Evolutionary conservation across 352 stramenopile species (phyloP).

Genomic region (Phytopythium cucurbitacearum): DNA sequence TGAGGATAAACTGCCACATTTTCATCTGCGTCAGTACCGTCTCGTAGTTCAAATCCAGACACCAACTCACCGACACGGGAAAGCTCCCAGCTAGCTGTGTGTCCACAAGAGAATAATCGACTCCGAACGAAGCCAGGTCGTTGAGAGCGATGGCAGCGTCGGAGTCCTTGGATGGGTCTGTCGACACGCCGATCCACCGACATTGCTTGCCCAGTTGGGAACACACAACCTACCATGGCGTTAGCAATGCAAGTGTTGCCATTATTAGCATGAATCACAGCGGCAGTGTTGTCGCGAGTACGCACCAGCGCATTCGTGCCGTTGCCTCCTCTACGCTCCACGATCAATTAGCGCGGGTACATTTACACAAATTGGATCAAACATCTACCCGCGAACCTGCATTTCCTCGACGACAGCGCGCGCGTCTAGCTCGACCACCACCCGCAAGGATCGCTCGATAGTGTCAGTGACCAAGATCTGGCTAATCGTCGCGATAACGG

Average conservation of each 20-base stretch:
- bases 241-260: not conserved
- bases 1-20: constrained; percentile 53
- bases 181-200: constrained; percentile 61
- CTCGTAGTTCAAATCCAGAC: not conserved
- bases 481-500: too few species aligned
- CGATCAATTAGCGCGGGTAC: not conserved
- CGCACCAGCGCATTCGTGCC: constrained; percentile 52
- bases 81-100: constrained; percentile 44
- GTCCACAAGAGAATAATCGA: constrained; percentile 41
- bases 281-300: not conserved
- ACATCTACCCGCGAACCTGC: constrained; percentile 15
- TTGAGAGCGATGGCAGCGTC: constrained; percentile 50
- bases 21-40: not conserved
- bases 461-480: too few species aligned
- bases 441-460: not conserved
- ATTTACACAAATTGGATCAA: not conserved
- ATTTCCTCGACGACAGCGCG: constrained; percentile 42
- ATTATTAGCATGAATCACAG: not conserved
- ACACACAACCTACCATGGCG: constrained; percentile 35
- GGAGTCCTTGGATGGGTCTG: constrained; percentile 37
- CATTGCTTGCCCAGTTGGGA: constrained; percentile 49
- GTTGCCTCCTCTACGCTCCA: constrained; percentile 50
- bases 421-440: constrained; percentile 24
- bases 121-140: constrained; percentile 34
- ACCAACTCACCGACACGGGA: constrained; percentile 49